These are phyloP conservation scores for Ogataea hybrid DNA, from an alignment of 1,139 yeast species.

Conservation along the genomic window DNA sequence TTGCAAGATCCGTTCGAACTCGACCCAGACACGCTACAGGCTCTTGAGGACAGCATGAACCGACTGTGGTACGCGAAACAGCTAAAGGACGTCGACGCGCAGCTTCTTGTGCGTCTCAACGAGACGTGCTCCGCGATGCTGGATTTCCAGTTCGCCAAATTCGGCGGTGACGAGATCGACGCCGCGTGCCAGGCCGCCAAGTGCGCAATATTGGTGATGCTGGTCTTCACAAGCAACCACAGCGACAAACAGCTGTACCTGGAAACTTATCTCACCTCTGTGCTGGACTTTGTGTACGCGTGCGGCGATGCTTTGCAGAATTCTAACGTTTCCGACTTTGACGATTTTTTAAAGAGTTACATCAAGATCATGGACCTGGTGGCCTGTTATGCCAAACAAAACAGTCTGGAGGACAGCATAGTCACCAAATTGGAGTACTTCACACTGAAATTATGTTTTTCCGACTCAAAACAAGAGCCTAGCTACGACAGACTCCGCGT, in stretches of 20 bases:
- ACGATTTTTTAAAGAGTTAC: conserved; percentile 1
- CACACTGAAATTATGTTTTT: conserved; percentile 40
- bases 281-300: conserved; percentile 40
- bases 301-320: conserved; percentile 34
- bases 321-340: conserved; percentile 24
- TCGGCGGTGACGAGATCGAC: conserved; percentile 4
- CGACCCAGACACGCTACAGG: conserved; percentile 8
- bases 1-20: conserved; percentile 16
- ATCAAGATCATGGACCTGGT: conserved; percentile 13
- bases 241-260: conserved; percentile 43
- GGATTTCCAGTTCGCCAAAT: conserved; percentile 24
- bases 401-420: conserved; percentile 42
- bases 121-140: conserved; percentile 25
- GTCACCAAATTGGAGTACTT: conserved; percentile 53
- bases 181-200: conserved; percentile 33
- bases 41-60: conserved; percentile 7
- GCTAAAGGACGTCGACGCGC: conserved; percentile 14
- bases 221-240: conserved; percentile 40
- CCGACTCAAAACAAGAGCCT: conserved; percentile 23
- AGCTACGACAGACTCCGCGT: conserved; percentile 36
- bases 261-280: conserved; percentile 43
- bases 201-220: conserved; percentile 42
- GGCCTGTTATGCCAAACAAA: conserved; percentile 8
- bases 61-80: conserved; percentile 12
- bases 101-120: conserved; percentile 11